Conservation (phyloP, 768 basidiomycete genomes). For the Russula emetica region DNA sequence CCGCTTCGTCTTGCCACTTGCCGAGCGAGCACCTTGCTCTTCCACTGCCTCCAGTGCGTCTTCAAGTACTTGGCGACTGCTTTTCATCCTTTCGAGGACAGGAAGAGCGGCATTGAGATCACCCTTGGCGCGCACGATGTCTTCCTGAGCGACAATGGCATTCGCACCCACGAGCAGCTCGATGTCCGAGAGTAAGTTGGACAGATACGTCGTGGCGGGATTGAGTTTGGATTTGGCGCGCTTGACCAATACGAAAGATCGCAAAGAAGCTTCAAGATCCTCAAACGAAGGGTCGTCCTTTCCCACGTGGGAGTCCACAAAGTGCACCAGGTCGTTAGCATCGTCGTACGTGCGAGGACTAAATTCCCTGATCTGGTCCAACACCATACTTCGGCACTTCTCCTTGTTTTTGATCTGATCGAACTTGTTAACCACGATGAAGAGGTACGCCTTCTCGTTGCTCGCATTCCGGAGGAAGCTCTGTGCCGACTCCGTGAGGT, state of each 20-base stretch:
- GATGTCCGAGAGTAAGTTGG: constrained; percentile 84
- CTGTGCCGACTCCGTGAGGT: constrained; percentile 92
- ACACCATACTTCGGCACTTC: constrained; percentile 78
- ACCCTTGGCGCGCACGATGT: constrained; percentile 64
- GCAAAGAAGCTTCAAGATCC: constrained; percentile 82
- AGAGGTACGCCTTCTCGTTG: constrained; percentile 96
- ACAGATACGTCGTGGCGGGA: constrained; percentile 87
- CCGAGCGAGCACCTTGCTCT: constrained; percentile 59
- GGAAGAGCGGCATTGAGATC: constrained; percentile 71
- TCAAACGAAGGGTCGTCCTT: constrained; percentile 73
- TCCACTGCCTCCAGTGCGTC: constrained; percentile 75
- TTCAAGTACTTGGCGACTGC: constrained; percentile 67
- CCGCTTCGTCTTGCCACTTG: constrained; percentile 50
- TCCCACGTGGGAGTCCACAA: constrained; percentile 86
- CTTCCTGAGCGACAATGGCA: constrained; percentile 75
- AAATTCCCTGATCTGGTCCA: constrained; percentile 91
- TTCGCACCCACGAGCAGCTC: constrained; percentile 85
- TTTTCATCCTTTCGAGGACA: constrained; percentile 83
- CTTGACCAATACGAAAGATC: constrained; percentile 94
- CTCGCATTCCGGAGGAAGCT: constrained; percentile 91
- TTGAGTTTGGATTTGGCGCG: constrained; percentile 94
- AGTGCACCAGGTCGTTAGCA: constrained; percentile 91
- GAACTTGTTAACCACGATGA: constrained; percentile 98
- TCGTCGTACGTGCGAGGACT: constrained; percentile 92
- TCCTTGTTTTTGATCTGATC: constrained; percentile 95